phyloP scores from a whole-genome alignment of 495 filamentous ascomycete genomes.

The Saxophila tyrrhenica region DNA sequence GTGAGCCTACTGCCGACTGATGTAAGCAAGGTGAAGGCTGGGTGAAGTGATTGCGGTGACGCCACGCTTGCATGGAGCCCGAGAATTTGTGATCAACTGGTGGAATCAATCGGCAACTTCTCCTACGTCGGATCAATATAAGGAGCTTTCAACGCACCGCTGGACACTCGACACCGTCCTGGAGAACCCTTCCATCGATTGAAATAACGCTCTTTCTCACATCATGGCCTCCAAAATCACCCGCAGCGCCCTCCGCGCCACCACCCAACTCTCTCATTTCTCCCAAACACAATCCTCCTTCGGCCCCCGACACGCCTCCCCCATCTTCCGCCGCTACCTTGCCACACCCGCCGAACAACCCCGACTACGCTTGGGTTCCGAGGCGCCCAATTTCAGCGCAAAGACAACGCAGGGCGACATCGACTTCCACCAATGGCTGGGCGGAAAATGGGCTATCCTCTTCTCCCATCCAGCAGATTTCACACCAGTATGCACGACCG shows the following conservation, averaged over 20 bases:
- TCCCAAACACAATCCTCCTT: conserved; percentile 10
- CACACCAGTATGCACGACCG: conserved; percentile 60
- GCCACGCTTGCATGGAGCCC: neutral
- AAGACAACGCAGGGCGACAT: conserved; percentile 56
- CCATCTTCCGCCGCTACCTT: conserved; percentile 28
- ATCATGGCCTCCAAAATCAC: conserved; percentile 9
- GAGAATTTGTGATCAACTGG: neutral
- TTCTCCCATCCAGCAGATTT: conserved; percentile 63
- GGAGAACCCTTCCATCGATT: neutral
- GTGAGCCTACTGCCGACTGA: too few relatives aligned
- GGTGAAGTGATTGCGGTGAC: too few relatives aligned
- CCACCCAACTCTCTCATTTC: neutral
- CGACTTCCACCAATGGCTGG: conserved; percentile 47
- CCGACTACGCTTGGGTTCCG: conserved; percentile 47
- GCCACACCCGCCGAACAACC: conserved; percentile 42
- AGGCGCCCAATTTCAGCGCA: conserved; percentile 55
- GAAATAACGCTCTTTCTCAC: too few relatives aligned
- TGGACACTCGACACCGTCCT: neutral
- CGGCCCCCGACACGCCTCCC: conserved; percentile 13
- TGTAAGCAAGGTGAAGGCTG: too few relatives aligned
- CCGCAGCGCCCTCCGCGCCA: conserved; percentile 9
- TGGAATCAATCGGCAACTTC: neutral
- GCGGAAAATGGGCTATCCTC: conserved; percentile 50
- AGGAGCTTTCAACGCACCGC: too few relatives aligned
- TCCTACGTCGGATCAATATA: neutral